Evolutionary conservation across 2,329 filamentous ascomycete genomes (phyloP), one percentile per base, ranked within the genome.

Genomic region (Pyricularia sp.): DNA sequence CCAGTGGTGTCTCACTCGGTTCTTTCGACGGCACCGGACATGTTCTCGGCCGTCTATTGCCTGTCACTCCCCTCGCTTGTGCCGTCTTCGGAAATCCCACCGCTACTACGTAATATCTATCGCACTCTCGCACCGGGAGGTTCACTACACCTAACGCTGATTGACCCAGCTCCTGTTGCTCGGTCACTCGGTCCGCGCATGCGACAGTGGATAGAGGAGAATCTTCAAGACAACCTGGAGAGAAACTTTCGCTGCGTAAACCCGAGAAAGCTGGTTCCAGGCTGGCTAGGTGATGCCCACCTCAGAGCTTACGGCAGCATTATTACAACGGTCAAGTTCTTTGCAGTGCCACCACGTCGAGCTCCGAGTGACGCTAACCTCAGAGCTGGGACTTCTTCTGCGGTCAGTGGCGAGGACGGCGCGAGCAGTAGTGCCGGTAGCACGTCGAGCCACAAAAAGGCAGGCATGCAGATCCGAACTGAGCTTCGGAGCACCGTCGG

Each of bases 101-200:
- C 77, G 2, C 77, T 90, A 0, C 81, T 91, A 20, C 80, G 80
- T 68, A 85, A 85, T 70, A 84, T 89, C 71, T 80, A 86, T 73
- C 83, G 83, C 28, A 83, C 84, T 36, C 81, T 92, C 2, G 79
- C 81, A 3, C 81, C 83, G 0, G 82, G 83, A 0, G 88, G 89
- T 0, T 79, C 81, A 25, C 76, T 91, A 14, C 83, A 89, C 70
- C 77, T 92, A 20, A 84, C 84, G 0, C 77, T 91, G 23, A 85
- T 91, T 71, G 87, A 92, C 69, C 87, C 89, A 0, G 78, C 85
- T 9, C 90, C 90, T 0, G 79, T 84, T 0, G 78, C 83, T 3
- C 77, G 80, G 1, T 87, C 84, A 0, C 79, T 87, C 28, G 90
- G 89, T 0, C 86, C 86, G 0, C 78, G 79, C 1, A 78, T 92